Percentiles rank a stretch among this genome's conserved stretches.
phyloP scores from a whole-genome alignment of 345 rosid genomes.

The Eucalyptus dawsonii region DNA sequence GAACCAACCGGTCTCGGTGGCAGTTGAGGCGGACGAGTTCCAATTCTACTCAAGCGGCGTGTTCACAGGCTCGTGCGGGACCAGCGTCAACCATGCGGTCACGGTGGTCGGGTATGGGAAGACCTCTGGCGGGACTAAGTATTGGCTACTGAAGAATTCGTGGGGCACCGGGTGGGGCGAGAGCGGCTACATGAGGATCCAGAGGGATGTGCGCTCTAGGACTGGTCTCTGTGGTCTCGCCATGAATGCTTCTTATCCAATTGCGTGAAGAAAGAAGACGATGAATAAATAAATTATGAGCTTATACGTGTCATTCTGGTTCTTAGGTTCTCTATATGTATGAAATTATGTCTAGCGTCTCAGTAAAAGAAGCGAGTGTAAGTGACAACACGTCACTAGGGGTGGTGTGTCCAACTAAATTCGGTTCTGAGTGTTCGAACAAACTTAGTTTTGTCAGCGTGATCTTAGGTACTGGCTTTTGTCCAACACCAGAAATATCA shows the following conservation, averaged over 20 bases:
- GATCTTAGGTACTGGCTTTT: not conserved
- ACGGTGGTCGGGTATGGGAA: slow-evolving; percentile 46
- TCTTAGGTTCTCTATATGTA: not conserved
- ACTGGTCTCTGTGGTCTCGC: slow-evolving; percentile 46
- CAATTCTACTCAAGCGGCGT: slow-evolving; percentile 25
- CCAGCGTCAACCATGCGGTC: slow-evolving; percentile 21
- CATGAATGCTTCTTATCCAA: not conserved
- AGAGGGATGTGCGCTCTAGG: slow-evolving; percentile 8
- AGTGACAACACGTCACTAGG: not conserved
- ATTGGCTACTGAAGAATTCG: not conserved
- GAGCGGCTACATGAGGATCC: slow-evolving; percentile 25
- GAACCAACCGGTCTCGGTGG: slow-evolving; percentile 36
- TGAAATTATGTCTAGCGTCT: not conserved
- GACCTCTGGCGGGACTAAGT: slow-evolving; percentile 7
- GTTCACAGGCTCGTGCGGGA: slow-evolving; percentile 26
- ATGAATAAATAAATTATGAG: not conserved
- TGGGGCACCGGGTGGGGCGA: slow-evolving; percentile 1
- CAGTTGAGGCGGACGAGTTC: slow-evolving; percentile 10
- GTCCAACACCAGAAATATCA: not conserved
- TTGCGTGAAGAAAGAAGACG: not conserved
- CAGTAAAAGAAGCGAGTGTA: not conserved
- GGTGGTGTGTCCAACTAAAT: not conserved
- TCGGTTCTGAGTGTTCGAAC: not conserved
- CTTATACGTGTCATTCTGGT: not conserved
- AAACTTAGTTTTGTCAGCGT: not conserved